phyloP scores from a whole-genome alignment of 495 filamentous ascomycete species.

The Bathelium albidoporum region DNA sequence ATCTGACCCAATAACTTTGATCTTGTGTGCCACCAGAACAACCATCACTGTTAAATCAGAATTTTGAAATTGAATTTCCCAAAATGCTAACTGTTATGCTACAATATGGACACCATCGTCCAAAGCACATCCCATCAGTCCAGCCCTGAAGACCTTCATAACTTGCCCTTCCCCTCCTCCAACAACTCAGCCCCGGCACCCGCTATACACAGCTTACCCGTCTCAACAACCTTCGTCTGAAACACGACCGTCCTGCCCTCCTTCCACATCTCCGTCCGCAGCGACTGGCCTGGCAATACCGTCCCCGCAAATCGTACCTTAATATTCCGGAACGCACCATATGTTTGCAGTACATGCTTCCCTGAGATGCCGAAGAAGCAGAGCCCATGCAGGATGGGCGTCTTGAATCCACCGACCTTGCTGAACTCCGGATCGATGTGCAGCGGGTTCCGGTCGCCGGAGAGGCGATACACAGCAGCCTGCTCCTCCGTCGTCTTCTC shows the following conservation, averaged over 20 bases:
- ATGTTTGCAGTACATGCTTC: constrained; percentile 80
- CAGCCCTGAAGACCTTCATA: constrained; percentile 30
- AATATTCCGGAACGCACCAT: constrained; percentile 79
- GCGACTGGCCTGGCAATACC: constrained; percentile 85
- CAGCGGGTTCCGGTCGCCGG: constrained; percentile 86
- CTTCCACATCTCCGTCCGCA: constrained; percentile 98
- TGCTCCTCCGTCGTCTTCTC: constrained; percentile 89
- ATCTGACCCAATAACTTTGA: no score
- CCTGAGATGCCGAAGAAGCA: constrained; percentile 90
- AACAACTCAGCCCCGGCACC: constrained; percentile 81
- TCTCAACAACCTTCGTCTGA: constrained; percentile 91
- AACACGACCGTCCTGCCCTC: constrained; percentile 81
- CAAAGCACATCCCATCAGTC: not conserved
- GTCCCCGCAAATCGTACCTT: constrained; percentile 95
- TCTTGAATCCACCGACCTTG: constrained; percentile 92
- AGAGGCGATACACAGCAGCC: constrained; percentile 88
- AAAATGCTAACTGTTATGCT: not conserved
- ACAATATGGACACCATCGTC: not conserved
- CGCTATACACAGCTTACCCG: constrained; percentile 83
- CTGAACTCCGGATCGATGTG: constrained; percentile 93
- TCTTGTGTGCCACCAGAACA: no score
- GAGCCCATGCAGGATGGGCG: constrained; percentile 86
- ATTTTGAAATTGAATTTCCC: not conserved
- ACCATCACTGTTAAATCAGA: no score
- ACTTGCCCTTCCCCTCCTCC: constrained; percentile 40